Evolutionary conservation across 2,329 filamentous ascomycete genomes (phyloP), one percentile per base, ranked within the genome.

Genomic region (Ophidiomyces ophidiicola): DNA sequence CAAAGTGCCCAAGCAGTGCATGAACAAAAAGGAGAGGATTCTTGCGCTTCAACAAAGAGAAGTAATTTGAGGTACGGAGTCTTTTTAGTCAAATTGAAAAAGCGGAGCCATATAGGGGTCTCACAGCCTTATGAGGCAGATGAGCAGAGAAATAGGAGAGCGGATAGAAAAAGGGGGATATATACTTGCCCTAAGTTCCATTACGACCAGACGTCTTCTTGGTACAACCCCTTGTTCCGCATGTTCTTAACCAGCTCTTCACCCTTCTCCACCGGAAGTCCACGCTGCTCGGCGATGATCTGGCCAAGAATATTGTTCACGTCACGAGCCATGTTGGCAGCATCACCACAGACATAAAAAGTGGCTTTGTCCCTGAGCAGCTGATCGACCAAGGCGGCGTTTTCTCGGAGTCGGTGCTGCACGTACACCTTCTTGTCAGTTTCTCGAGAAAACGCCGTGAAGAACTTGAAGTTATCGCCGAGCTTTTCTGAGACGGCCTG

Each of bases 171-270:
- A 44, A 46, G 19, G 23, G 43, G 29, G 26, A 37, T 24, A 40
- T 38, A 26, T n/a, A n/a, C 7, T 26, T 26, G 6, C 32, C 14
- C 18, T 6, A 7, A 38, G 5, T 30, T 19, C 17, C 19, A 32
- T 60, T 57, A 78, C 58, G 74, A 78, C 75, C 75, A 79, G 6
- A 79, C 75, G 57, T 79, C 75, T 57, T 80, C 90, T 72, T 98
- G 92, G 70, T 98, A 98, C 62, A 90, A 84, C 63, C 93, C 94
- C 48, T 81, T 78, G 50, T 82, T 80, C 56, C 90, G 80, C 88
- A 98, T 94, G 53, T 80, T 80, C 75, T 96, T 98, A 45, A 98
- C 86, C 54, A 94, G 79, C 57, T 96, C 88, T 64, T 98, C 90
- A 10, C 77, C 90, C 72, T 94, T 94, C 47, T 80, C 70, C 53